Base-by-base conservation (phyloP, 108 stramenopile species). In the Cyclostephanos tholiformis region DNA sequence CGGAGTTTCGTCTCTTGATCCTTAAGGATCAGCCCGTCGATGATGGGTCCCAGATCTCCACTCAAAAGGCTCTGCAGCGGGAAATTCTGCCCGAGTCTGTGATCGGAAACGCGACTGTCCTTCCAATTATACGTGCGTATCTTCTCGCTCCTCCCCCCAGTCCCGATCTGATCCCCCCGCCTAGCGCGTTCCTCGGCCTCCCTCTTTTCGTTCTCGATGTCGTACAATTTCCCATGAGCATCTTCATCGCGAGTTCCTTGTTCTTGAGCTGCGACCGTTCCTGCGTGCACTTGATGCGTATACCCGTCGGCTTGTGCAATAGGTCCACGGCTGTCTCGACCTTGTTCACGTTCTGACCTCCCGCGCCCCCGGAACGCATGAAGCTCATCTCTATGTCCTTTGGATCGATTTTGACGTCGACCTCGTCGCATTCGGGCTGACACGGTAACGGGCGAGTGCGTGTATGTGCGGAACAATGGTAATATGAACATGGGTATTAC, bases 301-400 rank as follows among this genome's bases (percentile, higher is more conserved):
- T 93, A 19, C 98, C 98, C 23, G 98, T 97, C 14, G 99, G 99
- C 72, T 94, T 86, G 85, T 99, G 99, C 13, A 92, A 82, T 39
- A 99, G 48, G 72, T 97, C 93, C 17, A 98, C 95, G 36, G 97
- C 99, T 38, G 96, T 97, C 70, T 99, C 99, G 22, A 98, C 98
- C 76, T 98, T 99, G 86, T 99, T 99, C 13, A 99, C 99, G 82
- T 97, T 97, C 85, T 99, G 99, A 16, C 99, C 99, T 14, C 99
- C 99, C 17, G 97, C 97, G 53, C 99, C 99, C 36, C 94, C 91
- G 38, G 93, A 87, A 43, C 95, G 71, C 88, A 97, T 94, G 56
- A 91, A 93, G n/a, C 82, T 77, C 82, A 96, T 90, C 65, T 93
- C 93, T 41, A 96, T 76, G 75, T 96, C 95, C 63, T 91, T 91